Percentiles rank a stretch among this genome's conserved stretches.
These are phyloP conservation scores for Cytospora mali DNA, from an alignment of 2,329 filamentous ascomycete genomes.

Conservation along the genomic window DNA sequence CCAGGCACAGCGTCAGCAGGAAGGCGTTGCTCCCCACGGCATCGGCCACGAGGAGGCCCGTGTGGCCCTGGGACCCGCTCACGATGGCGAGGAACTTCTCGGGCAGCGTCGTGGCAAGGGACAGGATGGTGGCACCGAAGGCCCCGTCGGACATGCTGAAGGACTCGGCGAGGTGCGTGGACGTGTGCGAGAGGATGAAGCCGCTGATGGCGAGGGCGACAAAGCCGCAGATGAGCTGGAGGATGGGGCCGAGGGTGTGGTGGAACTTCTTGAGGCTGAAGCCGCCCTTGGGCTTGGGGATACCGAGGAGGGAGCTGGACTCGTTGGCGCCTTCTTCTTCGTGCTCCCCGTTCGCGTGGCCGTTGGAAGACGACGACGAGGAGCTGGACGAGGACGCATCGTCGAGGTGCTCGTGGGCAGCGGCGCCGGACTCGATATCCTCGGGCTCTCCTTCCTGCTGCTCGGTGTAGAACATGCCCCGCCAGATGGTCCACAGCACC, in stretches of 20 bases:
- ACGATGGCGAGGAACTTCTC: constrained; percentile 56
- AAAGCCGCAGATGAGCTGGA: constrained; percentile 32
- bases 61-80: constrained; percentile 48
- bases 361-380: constrained; percentile 43
- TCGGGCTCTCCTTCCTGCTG: constrained; percentile 39
- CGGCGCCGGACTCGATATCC: constrained; percentile 34
- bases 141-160: constrained; percentile 30
- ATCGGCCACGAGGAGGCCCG: constrained; percentile 54
- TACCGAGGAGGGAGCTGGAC: constrained; percentile 20
- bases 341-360: background rate
- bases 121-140: constrained; percentile 27
- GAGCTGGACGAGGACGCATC: constrained; percentile 39
- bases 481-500: constrained; percentile 48
- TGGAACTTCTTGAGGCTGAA: constrained; percentile 11
- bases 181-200: constrained; percentile 27
- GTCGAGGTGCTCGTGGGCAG: constrained; percentile 32
- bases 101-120: constrained; percentile 52
- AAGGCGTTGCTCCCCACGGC: constrained; percentile 59
- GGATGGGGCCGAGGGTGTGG: constrained; percentile 20
- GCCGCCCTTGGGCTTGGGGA: constrained; percentile 4
- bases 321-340: constrained; percentile 18
- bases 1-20: constrained; percentile 53
- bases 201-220: constrained; percentile 47
- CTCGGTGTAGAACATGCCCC: constrained; percentile 44
- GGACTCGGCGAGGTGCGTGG: constrained; percentile 24